Conservation (phyloP, 495 filamentous ascomycete genomes). For the Trichoderma reesei region DNA sequence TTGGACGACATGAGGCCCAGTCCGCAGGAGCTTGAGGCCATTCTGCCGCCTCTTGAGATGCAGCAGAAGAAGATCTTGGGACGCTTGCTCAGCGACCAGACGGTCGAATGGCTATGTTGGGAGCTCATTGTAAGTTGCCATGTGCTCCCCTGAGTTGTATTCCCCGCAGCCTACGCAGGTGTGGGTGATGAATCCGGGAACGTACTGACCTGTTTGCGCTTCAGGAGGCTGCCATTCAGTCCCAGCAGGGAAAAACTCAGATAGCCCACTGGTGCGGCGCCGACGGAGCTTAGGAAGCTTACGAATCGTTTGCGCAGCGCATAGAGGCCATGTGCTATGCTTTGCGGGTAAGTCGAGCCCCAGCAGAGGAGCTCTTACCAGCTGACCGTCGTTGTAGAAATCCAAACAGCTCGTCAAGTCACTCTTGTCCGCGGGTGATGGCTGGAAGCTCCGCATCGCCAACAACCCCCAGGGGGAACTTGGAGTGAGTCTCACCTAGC, state of each 20-base stretch:
- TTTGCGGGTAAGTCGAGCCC: background rate
- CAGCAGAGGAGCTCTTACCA: background rate
- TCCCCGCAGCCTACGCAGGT: no score
- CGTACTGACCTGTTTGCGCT: background rate
- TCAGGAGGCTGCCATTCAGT: background rate
- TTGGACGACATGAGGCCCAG: background rate
- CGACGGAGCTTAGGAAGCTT: slow-evolving; percentile 9
- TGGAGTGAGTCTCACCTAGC: background rate
- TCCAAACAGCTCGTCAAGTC: slow-evolving; percentile 8
- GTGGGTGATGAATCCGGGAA: background rate
- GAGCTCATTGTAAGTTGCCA: background rate
- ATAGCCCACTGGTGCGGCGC: background rate
- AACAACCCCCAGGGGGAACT: slow-evolving; percentile 7
- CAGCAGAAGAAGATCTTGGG: slow-evolving; percentile 7
- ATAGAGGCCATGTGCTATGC: slow-evolving; percentile 1
- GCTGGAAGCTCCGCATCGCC: slow-evolving; percentile 9
- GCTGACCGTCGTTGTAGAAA: background rate
- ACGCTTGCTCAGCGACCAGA: background rate
- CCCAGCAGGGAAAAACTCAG: slow-evolving; percentile 2
- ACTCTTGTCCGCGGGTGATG: background rate
- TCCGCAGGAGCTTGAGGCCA: background rate
- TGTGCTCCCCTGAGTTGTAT: no score
- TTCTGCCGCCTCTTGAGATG: slow-evolving; percentile 1
- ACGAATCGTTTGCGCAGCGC: slow-evolving; percentile 8
- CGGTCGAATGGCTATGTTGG: slow-evolving; percentile 5